Base-by-base conservation (phyloP, 495 filamentous ascomycete genomes). In the Darksidea phi region DNA sequence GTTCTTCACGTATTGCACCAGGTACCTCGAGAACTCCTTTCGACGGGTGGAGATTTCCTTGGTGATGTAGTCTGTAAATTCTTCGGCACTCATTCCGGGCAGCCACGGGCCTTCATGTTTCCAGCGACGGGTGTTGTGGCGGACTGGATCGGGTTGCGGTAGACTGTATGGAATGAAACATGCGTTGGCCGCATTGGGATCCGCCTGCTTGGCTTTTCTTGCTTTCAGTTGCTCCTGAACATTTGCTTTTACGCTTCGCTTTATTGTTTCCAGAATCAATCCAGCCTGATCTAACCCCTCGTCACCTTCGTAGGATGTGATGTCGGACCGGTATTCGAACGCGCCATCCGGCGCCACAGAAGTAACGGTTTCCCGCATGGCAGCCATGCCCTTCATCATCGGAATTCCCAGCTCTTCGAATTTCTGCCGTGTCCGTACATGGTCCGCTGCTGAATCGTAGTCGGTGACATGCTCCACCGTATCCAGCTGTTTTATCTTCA, bases 381-480 rank as follows among this genome's bases (percentile, higher is more conserved):
- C 61, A 7, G 79, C 78, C 43, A 21, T 23, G 17, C 52, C 49
- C 47, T 81, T 73, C 18, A 82, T 79, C 28, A 91, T 77, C 2
- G 88, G 86, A 55, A 89, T 74, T 57, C 83, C 78, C 68, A 91
- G 76, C 70, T 96, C 91, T 67, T 91, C 88, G 79, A 87, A 97
- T 76, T 97, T 97, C 71, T 82, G 78, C 46, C 95, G 74, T 11
- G 90, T 91, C 63, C 89, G 75, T 23, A 86, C 84, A 71, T 95
- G 90, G 69, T 96, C 90, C 49, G 85, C 80, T 1, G 91, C 87
- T 38, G 89, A 91, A 56, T 86, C 81, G 76, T 90, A 99, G 59
- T 95, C 91, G 56, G 91, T 96, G 72, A 96, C 84, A 70, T 95
- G 89, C 75, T 97, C 91, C 59, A 84, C 83, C 6, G 90, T 92